Base-by-base conservation (phyloP, 2,329 filamentous ascomycete genomes). In the Fusarium marasasianum region DNA sequence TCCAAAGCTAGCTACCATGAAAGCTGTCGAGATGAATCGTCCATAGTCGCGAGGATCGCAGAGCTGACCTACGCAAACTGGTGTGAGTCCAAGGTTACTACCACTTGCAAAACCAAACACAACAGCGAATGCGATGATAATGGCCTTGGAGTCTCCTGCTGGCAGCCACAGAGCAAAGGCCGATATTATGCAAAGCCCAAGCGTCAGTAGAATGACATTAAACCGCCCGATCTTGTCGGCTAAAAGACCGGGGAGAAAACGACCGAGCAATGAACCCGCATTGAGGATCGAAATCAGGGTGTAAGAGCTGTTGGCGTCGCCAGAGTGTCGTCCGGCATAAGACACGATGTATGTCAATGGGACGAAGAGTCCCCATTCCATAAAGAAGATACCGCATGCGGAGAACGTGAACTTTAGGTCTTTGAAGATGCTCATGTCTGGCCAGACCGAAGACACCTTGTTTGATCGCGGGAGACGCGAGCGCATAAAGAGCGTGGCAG, bases 201-300 rank as follows among this genome's bases (percentile, higher is more conserved):
- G 88, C 0, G 92, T 92, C 24, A 90, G 81, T 53, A 96, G 89
- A 83, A 96, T 92, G 57, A 91, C 89, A 79, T 98, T 97, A 84
- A 94, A 97, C 8, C 94, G 90, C 1, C 95, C 95, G 8, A 94
- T 80, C 56, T 87, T 89, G 79, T 98, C 95, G 0, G 94, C 92
- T 14, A 94, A 83, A 70, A 93, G 87, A 0, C 94, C 94, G 0
- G 94, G 94, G 0, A 95, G 85, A 82, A 91, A 93, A 29, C 95
- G 90, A 7, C 95, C 95, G 13, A 96, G 84, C 59, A 93, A 91
- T 1, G 92, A 94, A 17, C 92, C 93, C 2, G 90, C 93, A 79
- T 96, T 97, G 77, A 97, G 87, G 66, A 96, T 89, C 2, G 94
- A 91, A n/a, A 97, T 86, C 35, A 96, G 86, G 69, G 94, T 91